These are phyloP conservation scores for Mycena floridula DNA, from an alignment of 768 basidiomycete species.

Conservation along the genomic window DNA sequence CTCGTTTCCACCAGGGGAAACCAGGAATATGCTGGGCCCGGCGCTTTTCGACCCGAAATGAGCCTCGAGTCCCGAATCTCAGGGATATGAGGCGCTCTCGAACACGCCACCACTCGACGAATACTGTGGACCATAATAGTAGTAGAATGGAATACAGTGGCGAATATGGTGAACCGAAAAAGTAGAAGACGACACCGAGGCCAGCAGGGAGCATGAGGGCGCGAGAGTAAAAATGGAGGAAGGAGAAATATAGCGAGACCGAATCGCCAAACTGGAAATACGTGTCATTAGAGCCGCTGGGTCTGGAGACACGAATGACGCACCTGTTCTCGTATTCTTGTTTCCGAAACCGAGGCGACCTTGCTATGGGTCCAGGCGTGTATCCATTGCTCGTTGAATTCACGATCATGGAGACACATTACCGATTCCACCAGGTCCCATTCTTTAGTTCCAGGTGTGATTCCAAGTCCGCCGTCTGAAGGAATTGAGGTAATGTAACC, in stretches of 20 bases:
- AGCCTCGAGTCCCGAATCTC: slow-evolving; percentile 74
- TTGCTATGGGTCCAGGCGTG: slow-evolving; percentile 64
- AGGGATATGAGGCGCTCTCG: slow-evolving; percentile 80
- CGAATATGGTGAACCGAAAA: slow-evolving; percentile 68
- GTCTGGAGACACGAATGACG: slow-evolving; percentile 17
- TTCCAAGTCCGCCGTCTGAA: slow-evolving; percentile 79
- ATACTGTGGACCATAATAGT: slow-evolving; percentile 78
- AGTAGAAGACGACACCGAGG: slow-evolving; percentile 65
- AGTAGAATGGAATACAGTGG: slow-evolving; percentile 70
- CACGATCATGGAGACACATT: slow-evolving; percentile 77
- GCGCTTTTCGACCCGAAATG: slow-evolving; percentile 69
- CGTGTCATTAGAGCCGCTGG: neutral
- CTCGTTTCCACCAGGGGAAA: slow-evolving; percentile 69
- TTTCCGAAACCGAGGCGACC: slow-evolving; percentile 59
- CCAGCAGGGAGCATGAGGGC: slow-evolving; percentile 71
- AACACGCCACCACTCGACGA: slow-evolving; percentile 91
- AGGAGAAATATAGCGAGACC: slow-evolving; percentile 84
- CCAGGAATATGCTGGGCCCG: slow-evolving; percentile 52
- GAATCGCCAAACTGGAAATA: slow-evolving; percentile 64
- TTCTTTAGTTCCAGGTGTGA: slow-evolving; percentile 60
- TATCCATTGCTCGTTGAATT: slow-evolving; percentile 78
- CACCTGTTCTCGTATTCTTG: slow-evolving; percentile 68
- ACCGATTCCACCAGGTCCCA: slow-evolving; percentile 83
- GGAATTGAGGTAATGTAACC: slow-evolving; percentile 62
- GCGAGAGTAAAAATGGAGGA: slow-evolving; percentile 78